Evolutionary conservation across 345 rosid genomes (phyloP).

Genomic region (Citrus medica): DNA sequence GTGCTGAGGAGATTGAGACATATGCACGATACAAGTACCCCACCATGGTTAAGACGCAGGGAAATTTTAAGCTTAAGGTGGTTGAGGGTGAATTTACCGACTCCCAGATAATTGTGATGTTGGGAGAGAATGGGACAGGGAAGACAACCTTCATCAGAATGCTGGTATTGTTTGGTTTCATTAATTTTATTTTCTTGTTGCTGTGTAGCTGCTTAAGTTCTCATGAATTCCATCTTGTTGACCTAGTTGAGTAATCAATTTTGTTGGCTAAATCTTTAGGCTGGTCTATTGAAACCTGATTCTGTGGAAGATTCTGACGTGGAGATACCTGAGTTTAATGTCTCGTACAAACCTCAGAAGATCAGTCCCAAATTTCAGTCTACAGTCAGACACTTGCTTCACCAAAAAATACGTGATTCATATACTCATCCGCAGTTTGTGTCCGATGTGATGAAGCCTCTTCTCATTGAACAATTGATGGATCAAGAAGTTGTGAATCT

Average conservation of each 20-base stretch:
- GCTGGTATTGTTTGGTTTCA: conserved; percentile 59
- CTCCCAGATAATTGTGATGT: conserved; percentile 95
- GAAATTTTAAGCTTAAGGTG: conserved; percentile 74
- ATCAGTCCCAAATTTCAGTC: conserved; percentile 82
- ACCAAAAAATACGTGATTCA: conserved; percentile 85
- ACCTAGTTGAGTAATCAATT: not conserved
- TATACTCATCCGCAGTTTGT: conserved; percentile 93
- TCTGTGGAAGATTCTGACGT: conserved; percentile 60
- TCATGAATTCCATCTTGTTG: not conserved
- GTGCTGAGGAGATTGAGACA: conserved; percentile 83
- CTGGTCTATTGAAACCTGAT: conserved; percentile 92
- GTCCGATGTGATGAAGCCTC: conserved; percentile 99
- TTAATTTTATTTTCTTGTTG: not conserved
- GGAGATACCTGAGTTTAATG: conserved; percentile 93
- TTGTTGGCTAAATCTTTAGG: conserved; percentile 45
- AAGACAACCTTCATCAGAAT: conserved; percentile 96
- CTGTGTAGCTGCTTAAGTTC: not conserved
- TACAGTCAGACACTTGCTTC: conserved; percentile 83
- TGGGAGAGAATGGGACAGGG: conserved; percentile 99
- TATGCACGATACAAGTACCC: conserved; percentile 96
- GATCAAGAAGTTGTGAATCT: conserved; percentile 95
- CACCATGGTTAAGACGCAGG: conserved; percentile 85
- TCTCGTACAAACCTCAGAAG: conserved; percentile 98
- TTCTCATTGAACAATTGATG: conserved; percentile 93
- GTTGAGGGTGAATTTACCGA: conserved; percentile 97